These are phyloP conservation scores for Fusarium vanettenii DNA, from an alignment of 2,329 filamentous ascomycete species.

Conservation along the genomic window DNA sequence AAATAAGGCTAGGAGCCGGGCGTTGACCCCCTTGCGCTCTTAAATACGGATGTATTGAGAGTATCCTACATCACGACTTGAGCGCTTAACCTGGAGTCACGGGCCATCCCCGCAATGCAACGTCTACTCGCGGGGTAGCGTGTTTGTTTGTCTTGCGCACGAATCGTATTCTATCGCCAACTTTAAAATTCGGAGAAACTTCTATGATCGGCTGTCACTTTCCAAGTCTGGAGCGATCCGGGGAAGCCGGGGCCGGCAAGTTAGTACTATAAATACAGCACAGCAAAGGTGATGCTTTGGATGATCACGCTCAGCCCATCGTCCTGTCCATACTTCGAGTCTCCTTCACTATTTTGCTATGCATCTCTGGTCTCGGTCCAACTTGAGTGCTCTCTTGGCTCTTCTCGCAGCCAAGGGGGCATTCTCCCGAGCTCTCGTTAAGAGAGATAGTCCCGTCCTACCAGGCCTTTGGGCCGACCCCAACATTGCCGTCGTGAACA, in stretches of 20 bases:
- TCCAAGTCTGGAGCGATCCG: not conserved
- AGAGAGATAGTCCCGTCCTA: conserved; percentile 49
- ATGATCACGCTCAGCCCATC: too few relatives aligned
- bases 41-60: not conserved
- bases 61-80: not conserved
- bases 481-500: conserved; percentile 57
- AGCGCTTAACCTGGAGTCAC: not conserved
- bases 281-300: too few relatives aligned
- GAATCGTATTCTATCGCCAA: conserved; percentile 4
- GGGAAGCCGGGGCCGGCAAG: not conserved
- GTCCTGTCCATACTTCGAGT: too few relatives aligned
- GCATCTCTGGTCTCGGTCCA: not conserved
- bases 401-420: not conserved
- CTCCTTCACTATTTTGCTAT: not conserved
- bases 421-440: not conserved
- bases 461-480: conserved; percentile 58
- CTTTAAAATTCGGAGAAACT: not conserved
- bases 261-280: not conserved
- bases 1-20: not conserved
- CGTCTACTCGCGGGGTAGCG: conserved; percentile 13
- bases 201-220: not conserved
- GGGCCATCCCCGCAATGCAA: not conserved
- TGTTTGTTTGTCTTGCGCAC: conserved; percentile 5
- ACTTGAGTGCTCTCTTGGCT: not conserved
- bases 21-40: not conserved